Evolutionary conservation across 2,329 filamentous ascomycete species (phyloP).

Genomic region (Xylariaceae sp.): DNA sequence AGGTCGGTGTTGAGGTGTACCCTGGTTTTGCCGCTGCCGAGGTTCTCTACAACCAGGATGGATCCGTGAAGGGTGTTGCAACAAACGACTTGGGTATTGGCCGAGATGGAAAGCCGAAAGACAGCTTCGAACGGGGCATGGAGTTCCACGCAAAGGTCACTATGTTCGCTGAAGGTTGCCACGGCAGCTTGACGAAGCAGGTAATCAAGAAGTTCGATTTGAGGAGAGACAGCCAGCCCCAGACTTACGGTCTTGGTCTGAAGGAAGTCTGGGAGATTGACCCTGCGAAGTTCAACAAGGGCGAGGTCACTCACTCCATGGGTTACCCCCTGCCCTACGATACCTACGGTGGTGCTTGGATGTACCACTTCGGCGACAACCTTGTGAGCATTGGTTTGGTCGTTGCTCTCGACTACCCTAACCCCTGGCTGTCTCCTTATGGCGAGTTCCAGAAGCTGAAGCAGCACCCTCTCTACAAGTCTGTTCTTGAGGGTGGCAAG

Average conservation of each 20-base stretch:
- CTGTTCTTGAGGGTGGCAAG: slow-evolving; percentile 88
- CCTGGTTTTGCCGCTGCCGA: slow-evolving; percentile 94
- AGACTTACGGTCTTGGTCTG: slow-evolving; percentile 90
- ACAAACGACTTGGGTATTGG: slow-evolving; percentile 90
- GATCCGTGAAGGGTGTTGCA: slow-evolving; percentile 86
- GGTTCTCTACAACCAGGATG: slow-evolving; percentile 79
- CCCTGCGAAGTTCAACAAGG: slow-evolving; percentile 85
- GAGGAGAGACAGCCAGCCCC: slow-evolving; percentile 79
- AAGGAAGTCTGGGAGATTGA: slow-evolving; percentile 98
- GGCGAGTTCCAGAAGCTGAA: slow-evolving; percentile 98
- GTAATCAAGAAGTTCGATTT: slow-evolving; percentile 92
- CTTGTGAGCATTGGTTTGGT: slow-evolving; percentile 89
- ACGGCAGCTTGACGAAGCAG: slow-evolving; percentile 92
- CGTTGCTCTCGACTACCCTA: slow-evolving; percentile 89
- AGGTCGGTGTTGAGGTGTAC: slow-evolving; percentile 92
- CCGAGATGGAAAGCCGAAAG: slow-evolving; percentile 77
- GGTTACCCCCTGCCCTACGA: slow-evolving; percentile 84
- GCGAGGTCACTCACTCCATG: slow-evolving; percentile 82
- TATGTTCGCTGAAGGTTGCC: slow-evolving; percentile 89
- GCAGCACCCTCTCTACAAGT: slow-evolving; percentile 85
- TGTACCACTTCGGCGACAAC: slow-evolving; percentile 99
- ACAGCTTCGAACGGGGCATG: slow-evolving; percentile 93
- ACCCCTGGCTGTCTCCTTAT: slow-evolving; percentile 94
- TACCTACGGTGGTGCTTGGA: slow-evolving; percentile 96
- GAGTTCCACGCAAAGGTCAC: slow-evolving; percentile 93